phyloP scores from a whole-genome alignment of 1,284 basidiomycete genomes.

The Trichosporon asahii region DNA sequence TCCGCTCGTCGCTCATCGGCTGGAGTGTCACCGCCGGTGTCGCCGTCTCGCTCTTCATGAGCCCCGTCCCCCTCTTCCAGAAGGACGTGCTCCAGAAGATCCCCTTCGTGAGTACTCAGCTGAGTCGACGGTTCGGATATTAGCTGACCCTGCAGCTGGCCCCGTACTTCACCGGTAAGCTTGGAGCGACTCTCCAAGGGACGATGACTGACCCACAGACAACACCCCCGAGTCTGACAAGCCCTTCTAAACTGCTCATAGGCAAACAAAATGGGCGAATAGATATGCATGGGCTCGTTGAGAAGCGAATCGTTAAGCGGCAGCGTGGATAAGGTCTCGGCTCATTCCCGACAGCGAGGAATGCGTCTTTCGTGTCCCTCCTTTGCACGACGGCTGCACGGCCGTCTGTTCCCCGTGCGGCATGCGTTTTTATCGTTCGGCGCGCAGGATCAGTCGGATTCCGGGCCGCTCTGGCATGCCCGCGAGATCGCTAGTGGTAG shows the following conservation, averaged over 20 bases:
- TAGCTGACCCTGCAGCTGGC: conserved; percentile 25
- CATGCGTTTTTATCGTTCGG: not conserved
- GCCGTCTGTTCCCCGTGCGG: not conserved
- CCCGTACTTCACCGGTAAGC: conserved; percentile 36
- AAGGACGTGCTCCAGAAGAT: conserved; percentile 49
- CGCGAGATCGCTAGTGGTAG: not conserved
- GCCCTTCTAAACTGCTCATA: conserved; percentile 43
- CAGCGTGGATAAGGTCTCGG: not conserved
- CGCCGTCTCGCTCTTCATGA: conserved; percentile 47
- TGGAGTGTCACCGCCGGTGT: conserved; percentile 48
- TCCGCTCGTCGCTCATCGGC: conserved; percentile 32
- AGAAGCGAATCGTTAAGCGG: not conserved
- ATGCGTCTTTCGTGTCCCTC: not conserved
- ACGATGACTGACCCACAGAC: conserved; percentile 30
- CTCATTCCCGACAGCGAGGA: not conserved
- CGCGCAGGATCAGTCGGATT: not conserved
- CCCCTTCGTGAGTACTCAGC: conserved; percentile 38
- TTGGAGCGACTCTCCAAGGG: not conserved
- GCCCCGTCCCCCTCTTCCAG: conserved; percentile 48
- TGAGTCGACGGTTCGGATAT: not conserved
- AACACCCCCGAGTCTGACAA: conserved; percentile 50
- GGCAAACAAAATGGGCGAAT: not conserved
- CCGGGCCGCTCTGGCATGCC: not conserved
- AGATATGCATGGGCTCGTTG: conserved; percentile 12
- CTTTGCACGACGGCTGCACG: not conserved